phyloP scores from a whole-genome alignment of 768 basidiomycete species.

The Pleurotus citrinopileatus region DNA sequence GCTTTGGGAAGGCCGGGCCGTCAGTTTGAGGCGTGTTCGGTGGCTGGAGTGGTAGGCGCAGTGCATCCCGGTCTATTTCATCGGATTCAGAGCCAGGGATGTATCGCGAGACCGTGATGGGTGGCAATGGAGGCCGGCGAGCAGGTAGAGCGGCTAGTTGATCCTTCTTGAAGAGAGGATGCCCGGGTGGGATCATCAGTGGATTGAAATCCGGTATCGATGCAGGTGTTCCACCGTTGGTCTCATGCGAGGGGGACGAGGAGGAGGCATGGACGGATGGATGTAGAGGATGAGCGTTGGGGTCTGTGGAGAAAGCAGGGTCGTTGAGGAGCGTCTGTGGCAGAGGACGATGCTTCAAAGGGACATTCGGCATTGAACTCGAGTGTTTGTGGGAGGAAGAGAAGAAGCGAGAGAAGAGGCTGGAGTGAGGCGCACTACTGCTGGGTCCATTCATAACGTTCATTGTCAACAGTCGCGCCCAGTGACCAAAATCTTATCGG shows the following conservation, averaged over 20 bases:
- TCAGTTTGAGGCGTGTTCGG: constrained; percentile 11
- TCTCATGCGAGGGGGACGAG: neutral
- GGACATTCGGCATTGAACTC: neutral
- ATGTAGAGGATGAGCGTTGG: constrained; percentile 42
- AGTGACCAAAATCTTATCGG: too few relatives aligned
- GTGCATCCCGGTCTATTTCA: neutral
- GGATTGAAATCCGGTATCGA: constrained; percentile 1
- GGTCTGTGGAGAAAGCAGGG: constrained; percentile 61
- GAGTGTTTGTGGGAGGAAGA: constrained; percentile 7
- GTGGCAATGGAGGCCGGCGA: constrained; percentile 7
- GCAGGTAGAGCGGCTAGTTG: neutral
- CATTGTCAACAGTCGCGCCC: too few relatives aligned
- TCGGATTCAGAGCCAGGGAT: neutral
- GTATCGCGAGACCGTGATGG: constrained; percentile 1
- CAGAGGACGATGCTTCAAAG: constrained; percentile 20
- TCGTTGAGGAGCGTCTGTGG: constrained; percentile 37
- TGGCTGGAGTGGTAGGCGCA: constrained; percentile 3
- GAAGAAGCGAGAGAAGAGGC: constrained; percentile 17
- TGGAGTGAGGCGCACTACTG: neutral
- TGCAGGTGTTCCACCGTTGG: neutral
- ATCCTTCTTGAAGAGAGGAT: constrained; percentile 1
- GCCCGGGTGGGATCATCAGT: neutral
- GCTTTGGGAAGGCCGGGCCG: constrained; percentile 3
- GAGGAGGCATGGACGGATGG: neutral
- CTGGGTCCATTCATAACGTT: neutral